These are phyloP conservation scores for Phlegmacium glaucopus DNA, from an alignment of 768 basidiomycete species.

Conservation along the genomic window DNA sequence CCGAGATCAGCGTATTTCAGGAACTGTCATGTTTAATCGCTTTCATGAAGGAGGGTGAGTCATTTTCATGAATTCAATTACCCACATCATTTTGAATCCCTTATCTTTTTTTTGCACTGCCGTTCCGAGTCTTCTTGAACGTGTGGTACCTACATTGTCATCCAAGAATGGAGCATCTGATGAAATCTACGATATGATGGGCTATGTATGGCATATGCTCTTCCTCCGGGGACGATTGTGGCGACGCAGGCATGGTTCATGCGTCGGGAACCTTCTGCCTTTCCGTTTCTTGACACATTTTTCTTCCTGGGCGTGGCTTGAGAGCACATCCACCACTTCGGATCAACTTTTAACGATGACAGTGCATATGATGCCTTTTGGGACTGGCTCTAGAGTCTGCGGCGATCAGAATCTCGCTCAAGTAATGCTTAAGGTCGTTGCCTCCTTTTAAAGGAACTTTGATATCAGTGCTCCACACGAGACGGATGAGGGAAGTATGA, in stretches of 20 bases:
- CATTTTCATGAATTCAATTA: conserved; percentile 1
- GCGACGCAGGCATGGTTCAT: conserved; percentile 85
- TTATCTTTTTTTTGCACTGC: conserved; percentile 57
- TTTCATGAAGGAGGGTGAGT: conserved; percentile 62
- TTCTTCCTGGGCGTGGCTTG: conserved; percentile 77
- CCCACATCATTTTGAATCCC: conserved; percentile 3
- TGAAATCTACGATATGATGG: conserved; percentile 75
- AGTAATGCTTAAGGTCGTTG: conserved; percentile 61
- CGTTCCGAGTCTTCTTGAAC: conserved; percentile 71
- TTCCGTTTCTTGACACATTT: conserved; percentile 74
- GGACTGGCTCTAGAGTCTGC: conserved; percentile 69
- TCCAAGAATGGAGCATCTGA: conserved; percentile 49
- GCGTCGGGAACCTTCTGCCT: conserved; percentile 69
- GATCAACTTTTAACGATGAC: conserved; percentile 57
- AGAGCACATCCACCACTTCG: conserved; percentile 35
- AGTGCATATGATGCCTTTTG: conserved; percentile 76
- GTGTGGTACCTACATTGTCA: conserved; percentile 62
- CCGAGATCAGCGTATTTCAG: conserved; percentile 59
- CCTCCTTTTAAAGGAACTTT: conserved; percentile 63
- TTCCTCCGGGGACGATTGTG: conserved; percentile 75
- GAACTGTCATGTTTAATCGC: conserved; percentile 53
- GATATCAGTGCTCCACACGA: conserved; percentile 61
- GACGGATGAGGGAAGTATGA: conserved; percentile 75
- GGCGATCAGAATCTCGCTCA: conserved; percentile 78
- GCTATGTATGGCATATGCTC: too few relatives aligned